phyloP scores from a whole-genome alignment of 306 rosid genomes.

The Mimosa bimucronata region DNA sequence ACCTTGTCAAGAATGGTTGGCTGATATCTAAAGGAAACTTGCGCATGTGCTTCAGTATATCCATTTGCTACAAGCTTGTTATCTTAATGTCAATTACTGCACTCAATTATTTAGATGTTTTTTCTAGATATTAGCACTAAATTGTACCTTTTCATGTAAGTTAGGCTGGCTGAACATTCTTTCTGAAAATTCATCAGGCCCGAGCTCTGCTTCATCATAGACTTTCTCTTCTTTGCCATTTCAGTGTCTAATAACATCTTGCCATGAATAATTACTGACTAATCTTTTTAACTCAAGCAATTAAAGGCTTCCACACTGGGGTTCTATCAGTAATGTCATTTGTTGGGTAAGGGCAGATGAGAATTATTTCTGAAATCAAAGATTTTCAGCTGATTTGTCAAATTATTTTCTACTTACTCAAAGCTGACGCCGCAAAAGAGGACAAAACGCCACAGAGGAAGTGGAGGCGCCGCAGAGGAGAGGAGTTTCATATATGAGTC shows the following conservation, averaged over 20 bases:
- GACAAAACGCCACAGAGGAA: too few species aligned
- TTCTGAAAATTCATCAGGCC: conserved; percentile 67
- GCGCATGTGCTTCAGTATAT: conserved; percentile 81
- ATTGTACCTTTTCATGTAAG: conserved; percentile 65
- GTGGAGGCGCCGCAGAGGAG: too few species aligned
- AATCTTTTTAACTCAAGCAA: conserved; percentile 13
- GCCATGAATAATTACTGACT: neutral
- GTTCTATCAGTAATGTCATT: neutral
- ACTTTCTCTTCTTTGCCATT: conserved; percentile 80
- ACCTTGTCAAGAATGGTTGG: conserved; percentile 84
- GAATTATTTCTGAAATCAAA: too few species aligned
- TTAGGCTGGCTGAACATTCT: conserved; percentile 55
- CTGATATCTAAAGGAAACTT: conserved; percentile 71
- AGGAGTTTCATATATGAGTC: too few species aligned
- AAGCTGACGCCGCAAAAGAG: too few species aligned
- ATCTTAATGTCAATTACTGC: conserved; percentile 27
- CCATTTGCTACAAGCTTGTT: conserved; percentile 66
- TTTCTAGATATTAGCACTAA: neutral
- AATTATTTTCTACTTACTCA: too few species aligned
- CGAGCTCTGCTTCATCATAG: conserved; percentile 91
- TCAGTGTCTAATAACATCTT: conserved; percentile 24
- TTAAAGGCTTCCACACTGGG: neutral
- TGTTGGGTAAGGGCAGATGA: neutral
- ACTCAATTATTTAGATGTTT: conserved; percentile 7
- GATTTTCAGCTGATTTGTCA: too few species aligned